Evolutionary conservation across 306 rosid genomes (phyloP), one percentile per base, ranked within the genome.

Genomic region (Trichosanthes truncata): DNA sequence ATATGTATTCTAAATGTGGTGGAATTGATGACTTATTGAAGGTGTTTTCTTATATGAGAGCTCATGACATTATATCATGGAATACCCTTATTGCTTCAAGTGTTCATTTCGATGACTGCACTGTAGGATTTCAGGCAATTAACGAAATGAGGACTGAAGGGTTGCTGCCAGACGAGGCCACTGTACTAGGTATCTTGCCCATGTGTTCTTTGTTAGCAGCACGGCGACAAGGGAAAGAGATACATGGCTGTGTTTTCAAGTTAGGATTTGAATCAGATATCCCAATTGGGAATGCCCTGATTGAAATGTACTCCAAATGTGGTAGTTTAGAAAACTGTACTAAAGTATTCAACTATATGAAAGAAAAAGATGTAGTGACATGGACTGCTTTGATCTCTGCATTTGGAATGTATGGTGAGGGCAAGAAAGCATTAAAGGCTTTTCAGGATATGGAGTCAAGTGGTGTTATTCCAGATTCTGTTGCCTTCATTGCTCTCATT

Each of bases 281-380:
- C 66, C 90, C 83, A 25, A 82, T 90, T 55, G 91, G 88, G 72
- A 85, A 88, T 40, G 92, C 94, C 78, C 86, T 92, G n/a, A 85
- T 92, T 81, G 87, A 92, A 84, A 86, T 90, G 94, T 90, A 88
- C 86, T 92, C 90, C 62, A 90, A 88, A 75, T 87, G 91, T 55
- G 97, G 94, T 56, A 83, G 78, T 78, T 83, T 89, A 60, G 83
- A 76, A 76, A 85, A 75, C 65, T 87, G 93, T 53, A 74, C 83
- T 69, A 85, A 80, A 78, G 84, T 86, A 57, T 92, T 86, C 77
- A 86, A 87, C 80, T 80, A 78, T 13, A 82, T 90, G 60, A 46
- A 23, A 13, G 81, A 33, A 80, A 92, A 89, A 80, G 94, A 92
- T 86, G 84, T 90, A 75, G 87, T 87, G 62, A 81, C 85, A 35